phyloP scores from a whole-genome alignment of 345 rosid species.

The Angophora floribunda region DNA sequence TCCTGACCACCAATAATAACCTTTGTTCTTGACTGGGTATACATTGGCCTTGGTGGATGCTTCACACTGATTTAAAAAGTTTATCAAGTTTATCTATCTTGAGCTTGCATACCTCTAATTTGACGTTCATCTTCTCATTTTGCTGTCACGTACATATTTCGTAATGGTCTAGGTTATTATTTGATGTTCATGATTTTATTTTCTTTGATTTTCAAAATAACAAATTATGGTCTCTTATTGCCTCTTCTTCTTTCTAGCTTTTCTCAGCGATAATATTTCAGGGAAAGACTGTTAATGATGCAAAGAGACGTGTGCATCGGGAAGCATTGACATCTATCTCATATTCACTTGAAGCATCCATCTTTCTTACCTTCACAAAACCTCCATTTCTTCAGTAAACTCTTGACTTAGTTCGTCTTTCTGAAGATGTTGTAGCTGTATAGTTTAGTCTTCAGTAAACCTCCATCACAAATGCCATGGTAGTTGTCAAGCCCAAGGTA shows the following conservation, averaged over 20 bases:
- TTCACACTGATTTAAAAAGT: neutral
- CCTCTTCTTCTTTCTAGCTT: neutral
- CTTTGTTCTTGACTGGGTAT: too few species aligned
- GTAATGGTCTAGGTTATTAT: neutral
- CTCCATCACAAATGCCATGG: neutral
- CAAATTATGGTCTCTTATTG: neutral
- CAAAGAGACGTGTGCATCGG: neutral
- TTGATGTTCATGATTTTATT: neutral
- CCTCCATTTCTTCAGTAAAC: neutral
- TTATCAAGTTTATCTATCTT: too few species aligned
- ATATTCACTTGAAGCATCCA: neutral
- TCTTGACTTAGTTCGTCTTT: neutral
- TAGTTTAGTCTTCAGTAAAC: neutral
- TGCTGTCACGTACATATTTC: neutral
- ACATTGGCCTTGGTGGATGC: too few species aligned
- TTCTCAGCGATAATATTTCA: neutral
- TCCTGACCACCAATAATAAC: too few species aligned
- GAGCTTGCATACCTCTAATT: neutral
- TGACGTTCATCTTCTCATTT: neutral
- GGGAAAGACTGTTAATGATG: neutral
- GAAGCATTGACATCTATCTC: neutral
- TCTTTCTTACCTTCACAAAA: neutral
- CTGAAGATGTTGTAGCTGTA: neutral
- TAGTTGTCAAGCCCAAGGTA: neutral
- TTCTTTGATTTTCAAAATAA: neutral